Evolutionary conservation across 129 eudicot species (phyloP).

Genomic region (Dittrichia graveolens): DNA sequence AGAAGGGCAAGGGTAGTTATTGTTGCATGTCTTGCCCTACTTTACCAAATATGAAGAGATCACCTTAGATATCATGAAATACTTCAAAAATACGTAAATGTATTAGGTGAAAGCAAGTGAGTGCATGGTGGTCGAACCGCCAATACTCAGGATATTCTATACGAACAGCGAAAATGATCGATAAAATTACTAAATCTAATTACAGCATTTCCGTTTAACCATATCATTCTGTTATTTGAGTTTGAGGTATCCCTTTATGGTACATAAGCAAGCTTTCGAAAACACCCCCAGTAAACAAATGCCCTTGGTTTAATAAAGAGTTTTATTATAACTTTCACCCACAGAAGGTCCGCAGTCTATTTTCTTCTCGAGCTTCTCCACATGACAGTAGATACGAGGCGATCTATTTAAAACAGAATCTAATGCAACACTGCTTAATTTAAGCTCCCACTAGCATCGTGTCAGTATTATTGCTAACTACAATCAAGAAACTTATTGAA

Average conservation of each 20-base stretch:
- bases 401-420: slow-evolving; percentile 9
- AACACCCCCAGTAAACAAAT: slow-evolving; percentile 10
- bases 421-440: slow-evolving; percentile 3
- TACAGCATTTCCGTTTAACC: background rate
- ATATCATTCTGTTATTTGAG: slow-evolving; percentile 13
- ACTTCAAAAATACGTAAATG: background rate
- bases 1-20: background rate
- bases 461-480: background rate
- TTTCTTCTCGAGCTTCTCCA: slow-evolving; percentile 14
- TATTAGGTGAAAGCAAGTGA: background rate
- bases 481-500: slow-evolving; percentile 18
- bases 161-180: background rate
- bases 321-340: background rate
- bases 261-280: slow-evolving; percentile 19
- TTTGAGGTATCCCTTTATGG: background rate
- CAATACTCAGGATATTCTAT: background rate
- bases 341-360: slow-evolving; percentile 16
- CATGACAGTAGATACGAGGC: background rate
- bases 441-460: slow-evolving; percentile 19
- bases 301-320: background rate
- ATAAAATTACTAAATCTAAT: slow-evolving; percentile 5
- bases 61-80: background rate
- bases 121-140: slow-evolving; percentile 16
- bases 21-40: background rate
- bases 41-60: background rate